Evolutionary conservation across 192 early-diverging fungal species (phyloP).

Genomic region (Pilaira anomala): DNA sequence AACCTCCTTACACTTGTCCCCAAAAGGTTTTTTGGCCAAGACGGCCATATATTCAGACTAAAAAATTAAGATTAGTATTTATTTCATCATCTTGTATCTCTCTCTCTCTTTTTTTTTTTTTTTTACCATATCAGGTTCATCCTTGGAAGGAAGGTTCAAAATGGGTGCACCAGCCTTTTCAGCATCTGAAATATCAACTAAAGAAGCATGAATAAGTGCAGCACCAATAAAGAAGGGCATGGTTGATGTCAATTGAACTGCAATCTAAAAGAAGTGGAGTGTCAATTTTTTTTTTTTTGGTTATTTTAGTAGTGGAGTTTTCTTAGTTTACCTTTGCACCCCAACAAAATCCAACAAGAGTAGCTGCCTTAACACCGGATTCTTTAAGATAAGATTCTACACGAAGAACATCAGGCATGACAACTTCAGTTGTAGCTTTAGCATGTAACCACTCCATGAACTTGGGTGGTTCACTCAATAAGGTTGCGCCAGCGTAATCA

Average conservation of each 20-base stretch:
- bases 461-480: conserved; percentile 34
- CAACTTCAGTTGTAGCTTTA: not conserved
- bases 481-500: conserved; percentile 34
- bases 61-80: too few species aligned
- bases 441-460: conserved; percentile 40
- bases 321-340: conserved; percentile 45
- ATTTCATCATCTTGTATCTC: too few species aligned
- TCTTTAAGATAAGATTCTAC: conserved; percentile 37
- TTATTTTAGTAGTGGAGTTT: too few species aligned
- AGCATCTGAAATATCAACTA: conserved; percentile 46
- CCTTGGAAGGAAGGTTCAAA: conserved; percentile 58
- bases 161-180: conserved; percentile 56
- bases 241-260: conserved; percentile 43
- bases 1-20: conserved; percentile 44
- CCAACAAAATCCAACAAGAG: conserved; percentile 71
- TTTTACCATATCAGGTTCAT: conserved; percentile 58
- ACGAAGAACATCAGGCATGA: conserved; percentile 11
- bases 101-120: not conserved
- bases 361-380: conserved; percentile 43
- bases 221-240: conserved; percentile 46
- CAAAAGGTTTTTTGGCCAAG: conserved; percentile 49
- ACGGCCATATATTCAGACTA: conserved; percentile 36
- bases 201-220: conserved; percentile 65
- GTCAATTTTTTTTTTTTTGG: not conserved
- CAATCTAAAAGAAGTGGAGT: conserved; percentile 28